Evolutionary conservation across 345 rosid species (phyloP).

Genomic region (Erucastrum elatum): DNA sequence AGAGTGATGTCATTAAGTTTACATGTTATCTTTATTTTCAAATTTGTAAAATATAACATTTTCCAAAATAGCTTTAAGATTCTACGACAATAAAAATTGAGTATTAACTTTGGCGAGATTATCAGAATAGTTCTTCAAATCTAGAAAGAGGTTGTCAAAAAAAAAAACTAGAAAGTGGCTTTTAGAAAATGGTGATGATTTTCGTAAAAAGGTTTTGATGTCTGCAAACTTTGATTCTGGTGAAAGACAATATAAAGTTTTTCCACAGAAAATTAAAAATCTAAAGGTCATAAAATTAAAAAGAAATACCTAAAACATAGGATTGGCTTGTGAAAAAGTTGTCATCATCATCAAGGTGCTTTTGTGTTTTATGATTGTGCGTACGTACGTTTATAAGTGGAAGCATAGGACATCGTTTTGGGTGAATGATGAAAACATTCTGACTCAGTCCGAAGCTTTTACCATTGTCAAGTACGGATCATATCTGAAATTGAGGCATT

Average conservation of each 20-base stretch:
- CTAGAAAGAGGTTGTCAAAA: neutral
- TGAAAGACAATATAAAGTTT: constrained; percentile 1
- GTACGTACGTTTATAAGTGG: constrained; percentile 9
- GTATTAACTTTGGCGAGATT: no score
- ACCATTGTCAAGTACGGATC: constrained; percentile 34
- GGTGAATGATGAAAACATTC: constrained; percentile 30
- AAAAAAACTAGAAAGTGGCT: neutral
- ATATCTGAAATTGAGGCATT: constrained; percentile 19
- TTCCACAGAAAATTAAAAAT: neutral
- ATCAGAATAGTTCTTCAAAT: neutral
- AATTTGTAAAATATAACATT: neutral
- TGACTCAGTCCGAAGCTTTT: constrained; percentile 23
- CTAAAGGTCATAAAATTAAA: neutral
- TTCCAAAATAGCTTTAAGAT: neutral
- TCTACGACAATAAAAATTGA: neutral
- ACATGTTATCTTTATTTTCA: no score
- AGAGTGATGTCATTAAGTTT: neutral
- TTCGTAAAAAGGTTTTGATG: constrained; percentile 10
- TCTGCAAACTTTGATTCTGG: neutral
- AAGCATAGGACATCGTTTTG: constrained; percentile 28
- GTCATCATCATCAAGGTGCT: constrained; percentile 26
- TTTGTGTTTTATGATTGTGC: constrained; percentile 28
- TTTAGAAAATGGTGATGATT: constrained; percentile 19
- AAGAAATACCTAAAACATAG: constrained; percentile 7
- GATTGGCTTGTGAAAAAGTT: constrained; percentile 27